These are phyloP conservation scores for Dactylis glomerata DNA, from an alignment of 176 grass and related monocot species.

Conservation along the genomic window DNA sequence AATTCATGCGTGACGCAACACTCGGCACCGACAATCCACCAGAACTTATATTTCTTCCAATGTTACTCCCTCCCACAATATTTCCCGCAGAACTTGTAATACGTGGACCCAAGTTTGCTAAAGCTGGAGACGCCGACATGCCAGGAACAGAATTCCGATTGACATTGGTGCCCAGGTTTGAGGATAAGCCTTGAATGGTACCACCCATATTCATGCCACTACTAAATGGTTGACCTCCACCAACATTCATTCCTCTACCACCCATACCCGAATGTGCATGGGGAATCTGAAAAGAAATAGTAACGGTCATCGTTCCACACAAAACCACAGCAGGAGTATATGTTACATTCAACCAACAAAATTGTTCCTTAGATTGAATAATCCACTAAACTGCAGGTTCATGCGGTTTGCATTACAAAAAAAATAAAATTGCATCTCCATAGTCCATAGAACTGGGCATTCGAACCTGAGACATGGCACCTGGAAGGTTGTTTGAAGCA, in stretches of 20 bases:
- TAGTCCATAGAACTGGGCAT: constrained; percentile 9
- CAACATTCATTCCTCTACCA: constrained; percentile 79
- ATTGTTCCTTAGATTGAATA: constrained; percentile 7
- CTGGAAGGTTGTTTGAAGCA: constrained; percentile 79
- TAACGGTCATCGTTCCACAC: constrained; percentile 20
- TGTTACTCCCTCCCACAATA: constrained; percentile 70
- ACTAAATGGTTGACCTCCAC: constrained; percentile 70
- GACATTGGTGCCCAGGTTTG: constrained; percentile 54
- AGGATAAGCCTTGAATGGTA: constrained; percentile 77
- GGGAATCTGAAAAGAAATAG: constrained; percentile 63
- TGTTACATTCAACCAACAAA: constrained; percentile 6
- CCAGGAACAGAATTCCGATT: constrained; percentile 78
- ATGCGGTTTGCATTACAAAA: background rate
- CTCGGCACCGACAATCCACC: constrained; percentile 67
- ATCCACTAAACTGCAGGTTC: background rate
- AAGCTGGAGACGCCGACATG: constrained; percentile 64
- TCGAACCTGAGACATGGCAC: constrained; percentile 88
- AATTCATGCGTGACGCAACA: constrained; percentile 71
- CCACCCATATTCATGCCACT: constrained; percentile 78
- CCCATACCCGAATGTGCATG: constrained; percentile 77
- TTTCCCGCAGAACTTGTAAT: constrained; percentile 71
- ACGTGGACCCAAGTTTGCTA: constrained; percentile 73
- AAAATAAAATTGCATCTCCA: constrained; percentile 4
- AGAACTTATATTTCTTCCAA: constrained; percentile 90
- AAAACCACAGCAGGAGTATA: background rate